These are phyloP conservation scores for Podila horticola DNA, from an alignment of 192 early-diverging fungal species.

Conservation along the genomic window DNA sequence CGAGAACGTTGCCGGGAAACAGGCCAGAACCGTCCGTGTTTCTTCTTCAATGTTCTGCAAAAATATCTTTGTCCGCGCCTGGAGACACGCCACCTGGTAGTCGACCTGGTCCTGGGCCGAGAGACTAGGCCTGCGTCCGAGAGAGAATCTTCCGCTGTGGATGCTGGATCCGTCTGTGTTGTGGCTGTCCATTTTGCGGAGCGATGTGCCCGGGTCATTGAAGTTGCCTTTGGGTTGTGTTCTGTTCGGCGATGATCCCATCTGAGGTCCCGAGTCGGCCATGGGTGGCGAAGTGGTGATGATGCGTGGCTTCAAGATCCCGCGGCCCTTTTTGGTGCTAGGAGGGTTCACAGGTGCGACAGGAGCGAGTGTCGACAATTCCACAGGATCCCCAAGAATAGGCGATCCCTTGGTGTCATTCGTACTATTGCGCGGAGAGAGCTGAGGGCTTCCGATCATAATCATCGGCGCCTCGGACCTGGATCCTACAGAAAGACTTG, in stretches of 20 bases:
- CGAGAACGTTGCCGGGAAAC: conserved; percentile 39
- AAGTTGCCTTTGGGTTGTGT: neutral
- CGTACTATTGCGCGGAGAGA: neutral
- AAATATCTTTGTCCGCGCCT: conserved; percentile 33
- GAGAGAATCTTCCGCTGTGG: neutral
- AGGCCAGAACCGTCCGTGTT: conserved; percentile 17
- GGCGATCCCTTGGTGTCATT: neutral
- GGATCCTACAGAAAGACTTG: neutral
- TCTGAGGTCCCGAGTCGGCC: neutral
- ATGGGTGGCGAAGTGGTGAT: conserved; percentile 24
- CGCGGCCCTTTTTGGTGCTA: conserved; percentile 16
- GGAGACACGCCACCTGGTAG: conserved; percentile 20
- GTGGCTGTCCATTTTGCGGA: conserved; percentile 11
- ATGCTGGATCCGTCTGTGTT: conserved; percentile 7
- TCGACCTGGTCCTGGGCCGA: conserved; percentile 13
- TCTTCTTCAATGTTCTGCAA: conserved; percentile 47
- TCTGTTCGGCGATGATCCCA: neutral
- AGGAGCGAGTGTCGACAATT: neutral
- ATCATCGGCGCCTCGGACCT: neutral
- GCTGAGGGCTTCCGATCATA: neutral
- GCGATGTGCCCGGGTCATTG: neutral
- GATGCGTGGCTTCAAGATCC: conserved; percentile 36
- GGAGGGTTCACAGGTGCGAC: neutral
- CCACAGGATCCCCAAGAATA: neutral
- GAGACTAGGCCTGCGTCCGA: neutral